These are phyloP conservation scores for Colletotrichum chlorophyti DNA, from an alignment of 2,329 filamentous ascomycete genomes.

Conservation along the genomic window DNA sequence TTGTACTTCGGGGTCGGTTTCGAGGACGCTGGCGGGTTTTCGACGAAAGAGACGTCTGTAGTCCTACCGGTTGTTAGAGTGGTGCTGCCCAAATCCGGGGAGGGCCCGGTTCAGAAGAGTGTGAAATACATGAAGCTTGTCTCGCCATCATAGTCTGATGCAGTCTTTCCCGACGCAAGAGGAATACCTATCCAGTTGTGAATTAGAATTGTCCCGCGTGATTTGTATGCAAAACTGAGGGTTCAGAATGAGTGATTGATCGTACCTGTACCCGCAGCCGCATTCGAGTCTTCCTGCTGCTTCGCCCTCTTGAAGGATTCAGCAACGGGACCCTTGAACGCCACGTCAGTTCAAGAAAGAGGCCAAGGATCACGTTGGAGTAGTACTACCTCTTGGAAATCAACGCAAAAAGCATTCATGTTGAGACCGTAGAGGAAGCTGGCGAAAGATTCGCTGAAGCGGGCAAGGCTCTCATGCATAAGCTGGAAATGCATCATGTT, in stretches of 20 bases:
- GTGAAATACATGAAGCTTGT: constrained; percentile 78
- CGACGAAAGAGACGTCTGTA: constrained; percentile 89
- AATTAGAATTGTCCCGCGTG: not conserved
- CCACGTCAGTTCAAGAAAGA: not conserved
- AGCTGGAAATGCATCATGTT: constrained; percentile 98
- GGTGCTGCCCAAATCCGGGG: not conserved
- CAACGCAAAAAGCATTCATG: constrained; percentile 99
- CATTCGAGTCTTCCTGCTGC: constrained; percentile 55
- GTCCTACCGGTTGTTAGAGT: constrained; percentile 63
- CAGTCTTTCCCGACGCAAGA: constrained; percentile 33
- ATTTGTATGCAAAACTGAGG: not conserved
- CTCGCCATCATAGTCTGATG: constrained; percentile 62
- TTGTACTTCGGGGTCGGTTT: constrained; percentile 55
- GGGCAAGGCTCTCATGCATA: constrained; percentile 91
- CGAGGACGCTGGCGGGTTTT: constrained; percentile 73
- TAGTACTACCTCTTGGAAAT: constrained; percentile 83
- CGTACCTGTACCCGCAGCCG: constrained; percentile 3
- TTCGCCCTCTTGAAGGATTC: constrained; percentile 80
- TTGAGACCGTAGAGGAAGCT: constrained; percentile 95
- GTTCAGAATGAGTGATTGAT: too few relatives aligned
- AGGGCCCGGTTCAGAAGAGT: not conserved
- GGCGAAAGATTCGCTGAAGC: constrained; percentile 96
- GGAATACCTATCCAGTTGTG: not conserved
- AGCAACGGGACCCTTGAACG: constrained; percentile 78
- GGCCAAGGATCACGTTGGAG: not conserved